Evolutionary conservation across 805 yeast species (phyloP), one percentile per base, ranked within the genome.

Genomic region (Saccharomycopsis amapae): DNA sequence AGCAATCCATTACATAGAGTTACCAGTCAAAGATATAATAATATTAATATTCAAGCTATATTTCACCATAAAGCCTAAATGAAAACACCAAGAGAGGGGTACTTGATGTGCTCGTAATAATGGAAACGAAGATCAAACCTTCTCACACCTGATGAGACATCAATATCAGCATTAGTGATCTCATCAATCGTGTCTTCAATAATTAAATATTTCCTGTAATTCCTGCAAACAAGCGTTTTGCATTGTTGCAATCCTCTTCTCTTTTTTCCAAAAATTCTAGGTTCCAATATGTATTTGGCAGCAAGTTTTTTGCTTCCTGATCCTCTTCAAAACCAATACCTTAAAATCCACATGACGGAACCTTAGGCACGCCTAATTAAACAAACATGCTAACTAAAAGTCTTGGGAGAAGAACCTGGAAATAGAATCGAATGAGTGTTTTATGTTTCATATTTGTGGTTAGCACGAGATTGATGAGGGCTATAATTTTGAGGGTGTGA

Each of bases 291-390:
- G 30, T 26, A 9, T 26, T 26, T 12, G 7, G 10, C 30, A 26
- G 12, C 7, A 12, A 9, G 7, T 26, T 26, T 26, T 26, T 12
- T 7, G 30, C 30, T 26, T 9, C 30, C 12, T 26, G 7, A 26
- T 26, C 30, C 12, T 26, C 12, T 26, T 26, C 30, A 26, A 26
- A n/a, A 26, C 12, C 7, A 26, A 26, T 12, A 26, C 12, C 12
- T 26, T 7, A 26, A 26, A 26, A 26, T 26, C 10, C 7, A 12
- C 7, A 26, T 26, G 30, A 26, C 12, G 7, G 30, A 26, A 9
- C 12, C 47, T 49, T 3, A 42, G 49, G n/a, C 35, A 45, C 34
- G 46, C 45, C 12, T 38, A 39, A 3, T 25, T 49, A 5, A 30
- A 44, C 13, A 7, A 12, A 26, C 30, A 26, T 12, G 30, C 30